Evolutionary conservation across 257 asterid genomes (phyloP).

Genomic region (Plectranthus barbatus): DNA sequence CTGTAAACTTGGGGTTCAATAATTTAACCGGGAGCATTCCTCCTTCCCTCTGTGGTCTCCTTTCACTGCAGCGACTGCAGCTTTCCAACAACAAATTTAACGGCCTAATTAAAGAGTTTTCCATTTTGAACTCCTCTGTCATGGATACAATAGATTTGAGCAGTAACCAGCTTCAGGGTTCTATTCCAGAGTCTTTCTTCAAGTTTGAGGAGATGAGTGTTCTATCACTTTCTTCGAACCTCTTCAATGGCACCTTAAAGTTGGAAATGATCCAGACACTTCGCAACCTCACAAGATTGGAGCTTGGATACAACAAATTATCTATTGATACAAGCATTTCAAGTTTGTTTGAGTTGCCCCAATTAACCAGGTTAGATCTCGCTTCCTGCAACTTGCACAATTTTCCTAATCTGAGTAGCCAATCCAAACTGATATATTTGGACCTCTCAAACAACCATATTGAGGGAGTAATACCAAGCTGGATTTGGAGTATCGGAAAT

Average conservation of each 20-base stretch:
- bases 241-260: slow-evolving; percentile 23
- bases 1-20: too few relatives aligned
- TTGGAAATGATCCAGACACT: slow-evolving; percentile 21
- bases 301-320: slow-evolving; percentile 43
- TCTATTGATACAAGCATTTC: slow-evolving; percentile 18
- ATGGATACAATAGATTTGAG: slow-evolving; percentile 34
- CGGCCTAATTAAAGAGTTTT: slow-evolving; percentile 26
- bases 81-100: slow-evolving; percentile 29
- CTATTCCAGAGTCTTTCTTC: slow-evolving; percentile 30
- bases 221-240: slow-evolving; percentile 30
- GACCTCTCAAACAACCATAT: slow-evolving; percentile 48
- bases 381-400: too few relatives aligned
- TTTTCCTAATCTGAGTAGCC: neutral
- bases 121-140: neutral
- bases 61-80: too few relatives aligned
- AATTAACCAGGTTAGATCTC: slow-evolving; percentile 23
- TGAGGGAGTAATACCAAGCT: slow-evolving; percentile 38
- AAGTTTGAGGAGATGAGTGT: slow-evolving; percentile 16
- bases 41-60: too few relatives aligned
- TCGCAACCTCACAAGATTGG: slow-evolving; percentile 27
- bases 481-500: slow-evolving; percentile 43
- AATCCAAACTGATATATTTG: too few relatives aligned
- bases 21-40: too few relatives aligned
- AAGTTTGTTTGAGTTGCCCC: slow-evolving; percentile 8
- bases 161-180: slow-evolving; percentile 27